These are phyloP conservation scores for Fusarium sp. DNA, from an alignment of 2,329 filamentous ascomycete species.

Conservation along the genomic window DNA sequence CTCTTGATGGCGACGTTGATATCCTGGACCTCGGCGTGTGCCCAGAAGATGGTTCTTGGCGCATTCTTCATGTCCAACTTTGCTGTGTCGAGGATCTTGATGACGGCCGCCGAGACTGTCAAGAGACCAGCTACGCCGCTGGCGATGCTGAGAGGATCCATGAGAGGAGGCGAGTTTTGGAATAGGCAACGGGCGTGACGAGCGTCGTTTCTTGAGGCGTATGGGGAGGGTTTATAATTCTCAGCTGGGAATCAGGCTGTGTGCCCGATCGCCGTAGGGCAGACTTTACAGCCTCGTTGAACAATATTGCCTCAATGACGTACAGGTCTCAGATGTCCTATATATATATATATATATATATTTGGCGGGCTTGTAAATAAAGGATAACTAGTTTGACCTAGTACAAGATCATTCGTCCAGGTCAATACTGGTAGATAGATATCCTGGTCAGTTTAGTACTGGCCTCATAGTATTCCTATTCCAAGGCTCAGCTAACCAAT, in stretches of 20 bases:
- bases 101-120: conserved; percentile 10
- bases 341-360: too few species aligned
- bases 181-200: neutral
- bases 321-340: neutral
- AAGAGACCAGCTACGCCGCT: conserved; percentile 21
- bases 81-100: conserved; percentile 13
- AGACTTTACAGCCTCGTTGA: conserved; percentile 5
- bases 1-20: conserved; percentile 19
- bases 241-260: conserved; percentile 17
- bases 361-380: too few species aligned
- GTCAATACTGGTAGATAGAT: too few species aligned
- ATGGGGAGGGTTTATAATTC: neutral
- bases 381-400: too few species aligned
- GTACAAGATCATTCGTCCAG: too few species aligned
- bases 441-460: too few species aligned
- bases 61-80: conserved; percentile 9
- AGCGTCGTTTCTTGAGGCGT: neutral
- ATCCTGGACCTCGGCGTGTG: conserved; percentile 17
- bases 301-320: conserved; percentile 18
- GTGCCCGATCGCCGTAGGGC: neutral
- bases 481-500: too few species aligned
- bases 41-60: conserved; percentile 15
- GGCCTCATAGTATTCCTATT: too few species aligned
- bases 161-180: neutral
- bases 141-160: conserved; percentile 22